A percentile compares a stretch with the other conserved stretches of the same genome.
Conservation (phyloP, 2,329 filamentous ascomycete species). For the Hirsutella rhossiliensis region DNA sequence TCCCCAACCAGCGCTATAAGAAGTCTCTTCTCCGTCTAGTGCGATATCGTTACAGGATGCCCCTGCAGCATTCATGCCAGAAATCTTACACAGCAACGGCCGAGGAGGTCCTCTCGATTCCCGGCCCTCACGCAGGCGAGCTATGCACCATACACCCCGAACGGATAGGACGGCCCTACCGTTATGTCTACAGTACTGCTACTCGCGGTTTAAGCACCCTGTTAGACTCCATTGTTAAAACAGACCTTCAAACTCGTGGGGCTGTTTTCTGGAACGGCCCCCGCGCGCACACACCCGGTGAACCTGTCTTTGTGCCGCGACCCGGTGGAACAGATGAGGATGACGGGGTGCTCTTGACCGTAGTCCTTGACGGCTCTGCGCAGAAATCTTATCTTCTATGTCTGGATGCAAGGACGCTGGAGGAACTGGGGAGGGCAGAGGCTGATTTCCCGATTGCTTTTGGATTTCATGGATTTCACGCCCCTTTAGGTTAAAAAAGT, state of each 20-base stretch:
- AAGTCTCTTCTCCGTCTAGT: too few relatives aligned
- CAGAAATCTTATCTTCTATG: slow-evolving; percentile 53
- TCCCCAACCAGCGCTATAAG: too few relatives aligned
- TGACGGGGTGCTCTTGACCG: slow-evolving; percentile 47
- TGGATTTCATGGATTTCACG: slow-evolving; percentile 52
- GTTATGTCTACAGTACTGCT: too few relatives aligned
- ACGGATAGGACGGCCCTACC: too few relatives aligned
- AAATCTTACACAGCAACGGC: too few relatives aligned
- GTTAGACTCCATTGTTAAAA: too few relatives aligned
- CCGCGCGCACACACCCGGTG: slow-evolving; percentile 52
- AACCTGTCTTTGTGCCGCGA: slow-evolving; percentile 52
- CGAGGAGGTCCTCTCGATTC: too few relatives aligned
- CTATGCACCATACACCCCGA: too few relatives aligned
- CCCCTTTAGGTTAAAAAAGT: slow-evolving; percentile 4
- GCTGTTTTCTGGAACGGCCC: slow-evolving; percentile 43
- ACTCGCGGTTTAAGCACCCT: too few relatives aligned
- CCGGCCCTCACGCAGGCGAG: too few relatives aligned
- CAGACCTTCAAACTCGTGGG: slow-evolving; percentile 19
- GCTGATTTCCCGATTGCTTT: slow-evolving; percentile 46
- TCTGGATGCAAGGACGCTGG: slow-evolving; percentile 49
- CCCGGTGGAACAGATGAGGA: slow-evolving; percentile 39
- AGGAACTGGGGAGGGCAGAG: slow-evolving; percentile 51
- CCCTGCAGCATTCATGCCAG: neutral
- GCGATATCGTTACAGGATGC: neutral
- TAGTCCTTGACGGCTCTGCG: slow-evolving; percentile 48